Conservation (phyloP, 306 rosid genomes). For the Cicer judaicum region DNA sequence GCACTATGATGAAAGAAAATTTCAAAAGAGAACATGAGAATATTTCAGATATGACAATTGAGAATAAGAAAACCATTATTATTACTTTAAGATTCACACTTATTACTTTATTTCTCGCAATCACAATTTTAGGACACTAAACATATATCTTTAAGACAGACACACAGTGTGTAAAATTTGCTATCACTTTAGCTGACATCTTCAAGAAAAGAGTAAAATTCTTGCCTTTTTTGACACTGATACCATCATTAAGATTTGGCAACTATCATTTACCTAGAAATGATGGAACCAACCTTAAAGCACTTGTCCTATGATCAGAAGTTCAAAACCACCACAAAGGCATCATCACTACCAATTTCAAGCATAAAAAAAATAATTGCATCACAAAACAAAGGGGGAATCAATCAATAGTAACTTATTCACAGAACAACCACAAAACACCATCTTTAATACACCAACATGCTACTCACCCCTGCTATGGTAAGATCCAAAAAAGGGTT, state of each 20-base stretch:
- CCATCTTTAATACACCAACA: background rate
- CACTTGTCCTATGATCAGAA: conserved; percentile 12
- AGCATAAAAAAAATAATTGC: conserved; percentile 5
- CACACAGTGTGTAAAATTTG: background rate
- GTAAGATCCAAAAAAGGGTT: background rate
- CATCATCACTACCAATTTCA: conserved; percentile 22
- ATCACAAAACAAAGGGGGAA: background rate
- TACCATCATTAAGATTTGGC: background rate
- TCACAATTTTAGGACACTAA: conserved; percentile 30
- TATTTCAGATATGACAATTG: conserved; percentile 14
- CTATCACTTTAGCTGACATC: conserved; percentile 25
- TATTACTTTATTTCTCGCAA: background rate
- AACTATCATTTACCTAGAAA: conserved; percentile 29
- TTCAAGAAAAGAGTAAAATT: conserved; percentile 22
- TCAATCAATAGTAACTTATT: conserved; percentile 22
- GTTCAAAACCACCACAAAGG: conserved; percentile 37
- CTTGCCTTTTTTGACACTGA: background rate
- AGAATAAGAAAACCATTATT: conserved; percentile 7
- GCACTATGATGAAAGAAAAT: background rate
- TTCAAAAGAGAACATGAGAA: conserved; percentile 15
- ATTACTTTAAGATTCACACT: conserved; percentile 19
- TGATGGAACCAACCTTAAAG: conserved; percentile 28
- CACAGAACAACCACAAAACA: background rate
- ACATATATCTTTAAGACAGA: conserved; percentile 19
- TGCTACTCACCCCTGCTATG: background rate